Evolutionary conservation across 2,329 filamentous ascomycete genomes (phyloP).

Genomic region (Phialemoniopsis sp.): DNA sequence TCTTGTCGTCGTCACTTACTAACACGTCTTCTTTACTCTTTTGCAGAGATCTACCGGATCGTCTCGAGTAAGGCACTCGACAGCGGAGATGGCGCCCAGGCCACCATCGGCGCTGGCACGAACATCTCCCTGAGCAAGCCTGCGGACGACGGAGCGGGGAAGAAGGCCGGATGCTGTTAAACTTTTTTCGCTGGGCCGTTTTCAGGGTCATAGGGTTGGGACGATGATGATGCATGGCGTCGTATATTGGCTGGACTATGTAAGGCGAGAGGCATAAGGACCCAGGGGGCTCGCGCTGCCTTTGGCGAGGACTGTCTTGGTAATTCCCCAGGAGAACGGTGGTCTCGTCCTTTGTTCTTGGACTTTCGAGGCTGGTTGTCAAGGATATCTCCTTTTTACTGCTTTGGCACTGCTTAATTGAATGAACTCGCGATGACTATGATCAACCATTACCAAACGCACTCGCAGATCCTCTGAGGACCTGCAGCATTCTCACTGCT

Average conservation of each 20-base stretch:
- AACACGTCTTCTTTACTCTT: conserved; percentile 3
- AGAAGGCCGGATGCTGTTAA: conserved; percentile 81
- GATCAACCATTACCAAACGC: too few species aligned
- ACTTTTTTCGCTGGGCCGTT: conserved; percentile 13
- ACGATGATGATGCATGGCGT: conserved; percentile 25
- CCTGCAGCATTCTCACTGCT: too few species aligned
- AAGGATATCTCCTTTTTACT: conserved; percentile 3
- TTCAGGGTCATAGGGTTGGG: conserved; percentile 21
- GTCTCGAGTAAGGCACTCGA: conserved; percentile 97
- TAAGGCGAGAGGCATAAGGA: conserved; percentile 10
- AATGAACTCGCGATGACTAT: background rate
- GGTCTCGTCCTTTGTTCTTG: conserved; percentile 4
- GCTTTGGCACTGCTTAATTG: background rate
- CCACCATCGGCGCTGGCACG: conserved; percentile 73
- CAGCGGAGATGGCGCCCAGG: conserved; percentile 76
- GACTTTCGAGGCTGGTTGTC: conserved; percentile 4
- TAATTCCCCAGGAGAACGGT: conserved; percentile 1
- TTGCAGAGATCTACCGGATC: conserved; percentile 99
- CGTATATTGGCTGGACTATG: conserved; percentile 23
- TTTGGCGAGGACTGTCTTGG: conserved; percentile 9
- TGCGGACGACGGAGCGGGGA: conserved; percentile 68
- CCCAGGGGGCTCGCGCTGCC: background rate
- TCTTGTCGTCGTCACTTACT: too few species aligned
- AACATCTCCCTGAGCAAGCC: conserved; percentile 87
- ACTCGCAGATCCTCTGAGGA: too few species aligned